Evolutionary conservation across 352 stramenopile genomes (phyloP), one percentile per base, ranked within the genome.

Genomic region (Lagenidium giganteum): DNA sequence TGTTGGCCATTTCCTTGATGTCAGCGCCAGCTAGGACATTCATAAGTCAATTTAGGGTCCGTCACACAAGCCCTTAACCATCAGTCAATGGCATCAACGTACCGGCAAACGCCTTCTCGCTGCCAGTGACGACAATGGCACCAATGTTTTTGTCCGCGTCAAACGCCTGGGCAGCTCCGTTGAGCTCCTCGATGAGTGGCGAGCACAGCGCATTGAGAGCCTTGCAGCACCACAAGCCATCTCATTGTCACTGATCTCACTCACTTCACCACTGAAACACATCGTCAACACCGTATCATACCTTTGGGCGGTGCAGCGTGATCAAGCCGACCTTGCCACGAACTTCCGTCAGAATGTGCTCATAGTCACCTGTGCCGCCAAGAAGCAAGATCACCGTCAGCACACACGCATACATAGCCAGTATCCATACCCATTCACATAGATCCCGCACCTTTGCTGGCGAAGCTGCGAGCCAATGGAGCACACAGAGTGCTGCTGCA

Each of bases 141-240:
- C 95, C 89, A 31, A 99, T 83, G 42, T 87, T 87, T 18, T 91
- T 63, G 62, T 99, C 87, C 5, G 75, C 61, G 49, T 99, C 94
- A 47, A 98, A 96, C 16, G 72, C 83, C 36, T 78, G 71, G 2
- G 87, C 87, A 5, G 95, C 96, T 37, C 94, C 78, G 47, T 98
- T 98, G 32, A 99, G 64, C 73, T 99, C 96, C 23, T 91, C 61
- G 30, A 97, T 96, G 21, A 99, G 57, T 9, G 76, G 87, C 57
- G 88, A 96, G 73, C 88, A 98, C 13, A 99, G 73, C 27, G 96
- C 96, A 75, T 99, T 99, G 21, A 99, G 70, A 4, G 95, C 95
- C 78, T 84, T 25, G n/a, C n/a, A 16, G 0, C 20, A 35, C 12
- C 27, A 28, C 35, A 6, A 50, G 14, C 5, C 1, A 42, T 7